phyloP scores from a whole-genome alignment of 192 early-diverging fungal genomes.

The Allomyces javanicus region DNA sequence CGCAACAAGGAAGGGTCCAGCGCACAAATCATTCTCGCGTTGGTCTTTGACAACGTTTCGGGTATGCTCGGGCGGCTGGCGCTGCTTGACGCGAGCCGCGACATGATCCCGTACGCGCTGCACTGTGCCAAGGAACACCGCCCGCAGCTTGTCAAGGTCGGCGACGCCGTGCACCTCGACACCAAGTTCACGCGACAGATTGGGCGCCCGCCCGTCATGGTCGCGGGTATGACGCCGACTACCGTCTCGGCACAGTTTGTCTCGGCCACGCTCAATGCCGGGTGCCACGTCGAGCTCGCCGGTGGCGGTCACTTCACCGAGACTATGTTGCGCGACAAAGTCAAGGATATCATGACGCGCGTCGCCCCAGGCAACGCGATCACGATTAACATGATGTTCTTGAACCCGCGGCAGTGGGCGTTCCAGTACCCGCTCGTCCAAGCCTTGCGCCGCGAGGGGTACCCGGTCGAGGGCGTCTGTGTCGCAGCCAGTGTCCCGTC shows the following conservation, averaged over 20 bases:
- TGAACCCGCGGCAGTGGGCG: conserved; percentile 78
- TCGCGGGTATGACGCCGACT: conserved; percentile 83
- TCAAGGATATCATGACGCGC: conserved; percentile 47
- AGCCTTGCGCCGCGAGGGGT: conserved; percentile 58
- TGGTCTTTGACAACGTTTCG: conserved; percentile 36
- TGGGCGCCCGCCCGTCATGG: conserved; percentile 79
- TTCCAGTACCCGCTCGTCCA: conserved; percentile 68
- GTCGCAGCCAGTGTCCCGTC: conserved; percentile 84
- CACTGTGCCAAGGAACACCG: conserved; percentile 74
- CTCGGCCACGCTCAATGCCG: conserved; percentile 66
- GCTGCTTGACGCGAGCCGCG: conserved; percentile 58
- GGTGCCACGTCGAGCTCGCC: conserved; percentile 76
- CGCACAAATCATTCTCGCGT: conserved; percentile 40
- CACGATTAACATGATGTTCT: conserved; percentile 80
- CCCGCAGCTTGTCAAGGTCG: conserved; percentile 54
- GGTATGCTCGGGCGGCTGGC: conserved; percentile 51
- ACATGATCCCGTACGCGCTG: conserved; percentile 45
- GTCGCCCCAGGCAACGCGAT: conserved; percentile 65
- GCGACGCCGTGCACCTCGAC: conserved; percentile 60
- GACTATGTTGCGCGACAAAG: conserved; percentile 37
- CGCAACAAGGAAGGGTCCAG: conserved; percentile 77
- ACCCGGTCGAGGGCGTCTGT: conserved; percentile 76
- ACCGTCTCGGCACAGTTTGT: conserved; percentile 62
- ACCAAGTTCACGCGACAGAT: conserved; percentile 67
- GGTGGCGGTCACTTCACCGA: conserved; percentile 76